Percentiles rank a stretch among this genome's conserved stretches.
These are phyloP conservation scores for Sphagnum tenellum DNA, from an alignment of 225 moss, liverwort and hornwort genomes.

Conservation along the genomic window DNA sequence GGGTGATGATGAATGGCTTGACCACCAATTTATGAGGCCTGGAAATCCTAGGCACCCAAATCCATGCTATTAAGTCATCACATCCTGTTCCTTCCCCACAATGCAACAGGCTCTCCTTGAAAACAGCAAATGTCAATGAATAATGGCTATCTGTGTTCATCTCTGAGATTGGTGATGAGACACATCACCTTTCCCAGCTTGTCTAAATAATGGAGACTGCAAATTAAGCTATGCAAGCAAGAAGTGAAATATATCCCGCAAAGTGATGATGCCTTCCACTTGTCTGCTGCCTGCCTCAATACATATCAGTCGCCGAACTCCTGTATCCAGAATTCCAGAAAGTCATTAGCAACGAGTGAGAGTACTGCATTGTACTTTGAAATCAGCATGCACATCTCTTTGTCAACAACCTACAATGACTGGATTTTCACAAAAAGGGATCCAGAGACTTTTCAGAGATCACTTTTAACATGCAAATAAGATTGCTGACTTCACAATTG, in stretches of 20 bases:
- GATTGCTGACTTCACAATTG: no score
- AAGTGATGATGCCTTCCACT: slow-evolving; percentile 87
- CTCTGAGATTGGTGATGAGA: neutral
- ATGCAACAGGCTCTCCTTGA: neutral
- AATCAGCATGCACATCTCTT: no score
- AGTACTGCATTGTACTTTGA: no score
- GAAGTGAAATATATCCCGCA: slow-evolving; percentile 94
- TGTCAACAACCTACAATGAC: no score
- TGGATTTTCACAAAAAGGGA: neutral
- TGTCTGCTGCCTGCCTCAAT: slow-evolving; percentile 91
- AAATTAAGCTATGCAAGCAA: slow-evolving; percentile 23
- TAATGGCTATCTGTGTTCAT: neutral
- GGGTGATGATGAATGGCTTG: neutral
- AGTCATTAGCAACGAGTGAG: no score
- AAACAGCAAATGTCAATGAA: neutral
- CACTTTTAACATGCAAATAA: no score
- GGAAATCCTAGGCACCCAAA: neutral
- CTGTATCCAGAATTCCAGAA: slow-evolving; percentile 13
- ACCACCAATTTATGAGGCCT: neutral
- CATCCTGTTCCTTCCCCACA: neutral
- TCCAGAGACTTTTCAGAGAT: no score
- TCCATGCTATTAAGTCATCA: neutral
- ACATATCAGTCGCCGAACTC: slow-evolving; percentile 92
- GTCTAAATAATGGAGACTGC: slow-evolving; percentile 1
- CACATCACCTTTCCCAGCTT: neutral